Evolutionary conservation across 257 asterid genomes (phyloP), one percentile per base, ranked within the genome.

Genomic region (Fraxinus anomala): DNA sequence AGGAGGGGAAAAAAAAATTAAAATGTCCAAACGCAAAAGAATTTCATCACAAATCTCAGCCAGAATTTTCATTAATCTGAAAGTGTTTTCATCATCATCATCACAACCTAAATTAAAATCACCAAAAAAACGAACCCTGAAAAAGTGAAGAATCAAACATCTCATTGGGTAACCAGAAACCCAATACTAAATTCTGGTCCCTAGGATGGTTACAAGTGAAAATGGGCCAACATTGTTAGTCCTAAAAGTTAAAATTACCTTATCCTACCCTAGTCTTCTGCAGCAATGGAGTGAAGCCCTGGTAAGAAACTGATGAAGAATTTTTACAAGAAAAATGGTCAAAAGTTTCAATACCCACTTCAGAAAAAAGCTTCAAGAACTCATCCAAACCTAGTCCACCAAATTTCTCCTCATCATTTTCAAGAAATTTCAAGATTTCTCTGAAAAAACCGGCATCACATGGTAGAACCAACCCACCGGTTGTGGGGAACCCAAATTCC

Each of bases 391-490:
- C 82, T 6, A 88, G 51, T 47, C 77, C 76, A 24, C 91, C 76
- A 39, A 82, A 88, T 37, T 75, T 76, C 68, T 86, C 82, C 82
- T 90, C 95, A 78, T 88, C 92, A 33, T 76, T 85, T n/a, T 88
- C 88, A n/a, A 91, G 88, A 0, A 82, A 51, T 30, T 75, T 70
- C 70, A 91, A 31, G 28, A 91, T 76, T 23, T 80, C 87, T 6
- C 61, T 34, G 72, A 91, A 89, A 39, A 88, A 83, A 19, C 9
- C 86, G 59, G 89, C 84, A 21, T 91, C 89, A 82, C 90, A 86
- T 23, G 92, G 94, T 65, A 91, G 85, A 19, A 82, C 84, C 79
- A 91, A 82, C n/a, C 92, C 93, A 67, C 95, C 95, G 76, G 77
- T 74, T 8, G 76, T 73, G 66, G 77, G 90, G 75, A 83, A 91